Evolutionary conservation across 169 alveolate genomes (phyloP), one percentile per base, ranked within the genome.

Genomic region (Plasmodium knowlesi): DNA sequence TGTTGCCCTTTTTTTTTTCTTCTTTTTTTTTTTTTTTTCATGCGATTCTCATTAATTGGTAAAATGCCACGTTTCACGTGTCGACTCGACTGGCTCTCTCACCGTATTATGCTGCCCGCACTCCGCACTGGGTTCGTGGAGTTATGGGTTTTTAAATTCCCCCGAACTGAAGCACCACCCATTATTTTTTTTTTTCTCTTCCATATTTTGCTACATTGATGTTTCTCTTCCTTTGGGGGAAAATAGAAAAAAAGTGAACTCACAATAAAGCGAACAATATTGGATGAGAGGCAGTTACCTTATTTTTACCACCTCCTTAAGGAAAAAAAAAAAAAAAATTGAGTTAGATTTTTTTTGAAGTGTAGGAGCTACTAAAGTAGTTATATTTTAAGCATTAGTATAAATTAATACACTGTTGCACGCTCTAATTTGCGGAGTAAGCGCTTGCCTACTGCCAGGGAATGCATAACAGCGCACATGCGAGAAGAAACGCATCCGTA

Each of bases 211-310:
- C 37, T 67, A 50, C 61, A 50, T 50, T 12, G 61, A 50, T 50
- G 19, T 50, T 50, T 16, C 61, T 12, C 76, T 67, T 37, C 76
- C 14, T 22, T 67, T 67, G 16, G 74, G 37, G 74, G 37, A 67
- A 74, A 74, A 74, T n/a, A 71, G 41, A 74, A 74, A 74, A 19
- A 74, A 32, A 74, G 43, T 16, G 54, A 74, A 74, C n/a, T n/a
- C 54, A n/a, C 54, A 74, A 74, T 0, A 32, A 74, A 22, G 54
- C 28, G 16, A 74, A 74, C 46, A 74, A 39, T 43, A n/a, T 74
- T 6, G 83, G 46, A 74, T 25, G 34, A 32, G 25, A n/a, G 54
- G 43, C 25, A 74, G 34, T 74, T 74, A 32, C 39, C 25, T 6
- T 74, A 39, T n/a, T 34, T 74, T 74, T 32, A 74, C 43, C 28